A percentile compares a stretch with the other conserved stretches of the same genome.
These are phyloP conservation scores for Neurospora africana DNA, from an alignment of 495 filamentous ascomycete genomes.

Conservation along the genomic window DNA sequence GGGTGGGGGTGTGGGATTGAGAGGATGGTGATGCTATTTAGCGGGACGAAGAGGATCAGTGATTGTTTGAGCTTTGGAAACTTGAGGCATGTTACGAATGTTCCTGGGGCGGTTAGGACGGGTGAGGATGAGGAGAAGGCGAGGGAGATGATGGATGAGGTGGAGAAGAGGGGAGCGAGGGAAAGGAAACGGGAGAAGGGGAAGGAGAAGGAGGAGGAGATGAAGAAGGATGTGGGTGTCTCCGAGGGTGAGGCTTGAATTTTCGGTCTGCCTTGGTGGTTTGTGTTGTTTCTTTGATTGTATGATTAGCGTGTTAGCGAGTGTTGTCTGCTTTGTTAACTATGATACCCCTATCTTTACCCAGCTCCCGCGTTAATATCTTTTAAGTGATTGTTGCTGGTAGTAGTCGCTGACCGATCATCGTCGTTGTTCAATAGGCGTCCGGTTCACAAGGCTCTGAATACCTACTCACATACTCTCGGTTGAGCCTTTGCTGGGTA, in stretches of 20 bases:
- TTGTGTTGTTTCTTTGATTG: background rate
- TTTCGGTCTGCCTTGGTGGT: background rate
- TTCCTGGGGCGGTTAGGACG: background rate
- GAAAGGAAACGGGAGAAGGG: background rate
- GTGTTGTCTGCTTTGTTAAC: background rate
- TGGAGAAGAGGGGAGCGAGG: background rate
- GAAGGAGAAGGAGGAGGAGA: background rate
- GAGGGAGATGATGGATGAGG: background rate
- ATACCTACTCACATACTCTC: background rate
- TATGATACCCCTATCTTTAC: background rate
- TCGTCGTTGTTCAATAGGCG: background rate
- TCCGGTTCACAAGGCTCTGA: background rate
- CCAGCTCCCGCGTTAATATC: background rate
- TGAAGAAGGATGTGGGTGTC: background rate
- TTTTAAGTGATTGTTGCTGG: background rate
- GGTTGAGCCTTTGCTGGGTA: background rate
- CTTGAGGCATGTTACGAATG: constrained; percentile 51
- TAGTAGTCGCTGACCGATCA: background rate
- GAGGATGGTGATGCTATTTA: constrained; percentile 78
- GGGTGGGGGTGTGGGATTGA: constrained; percentile 95
- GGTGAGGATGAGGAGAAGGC: background rate
- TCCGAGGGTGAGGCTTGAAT: background rate
- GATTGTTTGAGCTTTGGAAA: constrained; percentile 85
- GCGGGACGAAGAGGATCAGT: constrained; percentile 60
- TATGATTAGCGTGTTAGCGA: background rate